These are phyloP conservation scores for Pseudogymnoascus sp. DNA, from an alignment of 2,329 filamentous ascomycete species.

Conservation along the genomic window DNA sequence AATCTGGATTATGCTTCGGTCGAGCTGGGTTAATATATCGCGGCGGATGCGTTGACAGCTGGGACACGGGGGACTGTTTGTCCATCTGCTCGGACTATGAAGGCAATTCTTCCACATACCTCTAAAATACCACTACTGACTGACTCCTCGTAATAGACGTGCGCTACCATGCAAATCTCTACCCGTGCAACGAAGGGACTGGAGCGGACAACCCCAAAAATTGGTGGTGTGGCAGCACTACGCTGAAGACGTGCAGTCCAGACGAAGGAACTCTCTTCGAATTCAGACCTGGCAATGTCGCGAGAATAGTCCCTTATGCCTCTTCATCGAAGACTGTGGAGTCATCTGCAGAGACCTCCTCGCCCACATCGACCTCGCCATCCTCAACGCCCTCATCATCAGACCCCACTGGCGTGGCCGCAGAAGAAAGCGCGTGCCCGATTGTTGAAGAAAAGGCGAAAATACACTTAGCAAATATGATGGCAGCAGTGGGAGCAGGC, in stretches of 20 bases:
- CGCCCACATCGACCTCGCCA: no score
- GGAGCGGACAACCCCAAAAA: slow-evolving; percentile 5
- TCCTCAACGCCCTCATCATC: not conserved
- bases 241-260: not conserved
- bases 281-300: not conserved
- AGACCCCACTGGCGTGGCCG: not conserved
- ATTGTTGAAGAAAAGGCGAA: not conserved
- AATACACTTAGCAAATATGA: not conserved
- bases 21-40: slow-evolving; percentile 18
- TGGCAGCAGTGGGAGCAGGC: slow-evolving; percentile 13
- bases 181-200: slow-evolving; percentile 18
- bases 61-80: slow-evolving; percentile 18
- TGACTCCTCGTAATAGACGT: slow-evolving; percentile 15
- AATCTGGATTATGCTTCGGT: slow-evolving; percentile 16
- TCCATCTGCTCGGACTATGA: slow-evolving; percentile 16
- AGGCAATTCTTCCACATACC: slow-evolving; percentile 12
- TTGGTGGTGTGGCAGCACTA: slow-evolving; percentile 11
- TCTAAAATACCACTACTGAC: slow-evolving; percentile 16
- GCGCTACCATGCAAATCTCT: slow-evolving; percentile 14
- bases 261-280: not conserved
- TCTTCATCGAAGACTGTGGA: slow-evolving; percentile 13
- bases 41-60: slow-evolving; percentile 18
- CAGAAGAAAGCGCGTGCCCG: not conserved
- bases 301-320: not conserved
- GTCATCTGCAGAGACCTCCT: not conserved